Conservation (phyloP, 2,329 filamentous ascomycete species). For the Arthrobotrys megalospora region DNA sequence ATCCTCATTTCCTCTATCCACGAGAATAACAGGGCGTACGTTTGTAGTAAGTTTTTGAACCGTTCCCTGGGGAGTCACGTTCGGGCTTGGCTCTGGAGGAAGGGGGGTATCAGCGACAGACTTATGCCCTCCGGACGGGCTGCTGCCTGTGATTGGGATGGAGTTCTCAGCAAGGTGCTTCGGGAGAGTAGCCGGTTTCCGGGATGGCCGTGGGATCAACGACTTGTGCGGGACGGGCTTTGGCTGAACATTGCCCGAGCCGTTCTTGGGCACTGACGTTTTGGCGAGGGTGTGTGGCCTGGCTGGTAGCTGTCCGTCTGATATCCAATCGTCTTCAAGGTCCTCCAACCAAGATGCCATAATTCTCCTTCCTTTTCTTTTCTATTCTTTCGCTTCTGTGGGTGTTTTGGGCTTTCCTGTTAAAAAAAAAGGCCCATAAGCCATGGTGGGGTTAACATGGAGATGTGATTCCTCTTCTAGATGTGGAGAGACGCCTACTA, state of each 20-base stretch:
- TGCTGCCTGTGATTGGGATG: not conserved
- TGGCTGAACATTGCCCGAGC: not conserved
- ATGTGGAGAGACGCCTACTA: not conserved
- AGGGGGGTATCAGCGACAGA: not conserved
- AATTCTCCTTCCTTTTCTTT: not conserved
- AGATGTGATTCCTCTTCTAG: not conserved
- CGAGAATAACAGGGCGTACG: constrained; percentile 23
- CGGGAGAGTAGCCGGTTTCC: constrained; percentile 13
- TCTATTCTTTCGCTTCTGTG: not conserved
- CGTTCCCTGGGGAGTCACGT: constrained; percentile 39
- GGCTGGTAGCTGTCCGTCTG: constrained; percentile 27
- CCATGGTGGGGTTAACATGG: not conserved
- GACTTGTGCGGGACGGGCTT: constrained; percentile 33
- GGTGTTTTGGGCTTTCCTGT: not conserved
- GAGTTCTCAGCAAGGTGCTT: not conserved
- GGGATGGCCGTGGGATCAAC: constrained; percentile 45
- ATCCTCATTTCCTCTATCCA: constrained; percentile 47
- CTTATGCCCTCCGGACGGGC: too few species aligned
- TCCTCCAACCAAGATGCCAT: constrained; percentile 51
- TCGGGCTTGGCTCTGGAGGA: not conserved
- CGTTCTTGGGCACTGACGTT: not conserved
- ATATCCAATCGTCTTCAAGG: constrained; percentile 54
- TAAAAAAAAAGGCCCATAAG: not conserved
- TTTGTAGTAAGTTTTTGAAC: constrained; percentile 42
- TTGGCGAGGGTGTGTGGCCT: not conserved